Evolutionary conservation across 2,329 filamentous ascomycete genomes (phyloP), one percentile per base, ranked within the genome.

Genomic region (Trichoderma semiorbis): DNA sequence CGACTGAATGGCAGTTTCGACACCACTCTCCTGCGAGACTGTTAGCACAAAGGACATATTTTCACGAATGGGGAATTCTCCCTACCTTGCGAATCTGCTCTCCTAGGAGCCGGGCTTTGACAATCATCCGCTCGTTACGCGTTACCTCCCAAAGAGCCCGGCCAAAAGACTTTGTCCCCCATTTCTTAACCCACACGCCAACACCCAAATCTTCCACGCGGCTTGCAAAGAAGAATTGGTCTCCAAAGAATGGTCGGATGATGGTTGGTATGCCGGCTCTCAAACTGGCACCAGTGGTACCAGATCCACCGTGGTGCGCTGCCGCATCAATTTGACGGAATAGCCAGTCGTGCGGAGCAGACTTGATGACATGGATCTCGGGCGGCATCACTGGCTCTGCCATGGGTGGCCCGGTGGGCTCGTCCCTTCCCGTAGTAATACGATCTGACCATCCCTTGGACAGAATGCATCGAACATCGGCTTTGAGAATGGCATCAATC

Each of bases 361-460:
- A 91, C 78, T 95, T 92, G 80, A 99, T 98, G 79, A 93, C 90
- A 78, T 93, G 89, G 60, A 99, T 97, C 76, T 95, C 93, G 0
- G 90, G 83, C 1, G 96, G 89, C 71, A 95, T 88, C 76, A 93
- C 90, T 0, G 87, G 84, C 74, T 90, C 89, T 18, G 86, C 88
- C 0, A 85, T 79, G 2, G 89, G 90, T 0, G 92, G 81, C 12
- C 88, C 78, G 1, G 74, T 68, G 0, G 75, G 76, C 14, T 79
- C 79, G 7, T 79, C 77, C 84, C 74, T 92, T 83, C 78, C 89
- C 83, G 76, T 83, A 83, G 76, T 83, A 72, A 84, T 77, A 28
- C 95, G 91, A 79, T 98, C 95, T 2, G 94, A 98, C 96, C 96
- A 99, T 34, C 96, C 96, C 80, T 98, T 98, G 58, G 94, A 97